Percentiles rank a stretch among this genome's conserved stretches.
phyloP scores from a whole-genome alignment of 805 yeast species.

The Saturnispora galanensis region DNA sequence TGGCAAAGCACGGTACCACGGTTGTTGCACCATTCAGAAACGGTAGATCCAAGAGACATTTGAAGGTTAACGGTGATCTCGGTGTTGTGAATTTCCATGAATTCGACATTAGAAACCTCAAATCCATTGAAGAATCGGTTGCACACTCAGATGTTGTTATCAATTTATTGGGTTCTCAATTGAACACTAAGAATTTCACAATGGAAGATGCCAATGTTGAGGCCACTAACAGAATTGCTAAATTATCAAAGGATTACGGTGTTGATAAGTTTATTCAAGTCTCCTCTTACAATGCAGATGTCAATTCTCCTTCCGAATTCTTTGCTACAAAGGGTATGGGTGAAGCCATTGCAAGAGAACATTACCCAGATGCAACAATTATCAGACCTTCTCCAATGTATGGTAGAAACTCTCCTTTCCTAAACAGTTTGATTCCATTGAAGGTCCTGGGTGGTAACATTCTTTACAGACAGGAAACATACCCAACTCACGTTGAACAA shows the following conservation, averaged over 20 bases:
- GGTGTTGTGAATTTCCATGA: slow-evolving; percentile 82
- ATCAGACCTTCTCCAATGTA: slow-evolving; percentile 79
- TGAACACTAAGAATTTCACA: slow-evolving; percentile 66
- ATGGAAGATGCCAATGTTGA: slow-evolving; percentile 81
- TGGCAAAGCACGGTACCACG: slow-evolving; percentile 75
- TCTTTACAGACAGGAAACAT: slow-evolving; percentile 51
- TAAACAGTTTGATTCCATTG: slow-evolving; percentile 49
- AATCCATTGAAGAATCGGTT: slow-evolving; percentile 67
- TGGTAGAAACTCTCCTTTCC: slow-evolving; percentile 63
- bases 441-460: slow-evolving; percentile 55
- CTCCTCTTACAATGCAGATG: slow-evolving; percentile 67
- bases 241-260: slow-evolving; percentile 56
- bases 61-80: slow-evolving; percentile 76
- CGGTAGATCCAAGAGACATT: slow-evolving; percentile 64
- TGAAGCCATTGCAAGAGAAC: slow-evolving; percentile 59
- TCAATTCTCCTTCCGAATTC: slow-evolving; percentile 56
- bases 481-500: slow-evolving; percentile 70
- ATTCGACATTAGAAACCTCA: slow-evolving; percentile 68
- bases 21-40: slow-evolving; percentile 76
- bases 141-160: slow-evolving; percentile 75
- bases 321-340: slow-evolving; percentile 74
- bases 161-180: slow-evolving; percentile 71
- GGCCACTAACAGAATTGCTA: slow-evolving; percentile 66
- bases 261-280: slow-evolving; percentile 73
- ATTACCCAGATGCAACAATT: slow-evolving; percentile 66